Conservation (phyloP, 1,139 yeast species). For the Yamadazyma pseudoaaseri region DNA sequence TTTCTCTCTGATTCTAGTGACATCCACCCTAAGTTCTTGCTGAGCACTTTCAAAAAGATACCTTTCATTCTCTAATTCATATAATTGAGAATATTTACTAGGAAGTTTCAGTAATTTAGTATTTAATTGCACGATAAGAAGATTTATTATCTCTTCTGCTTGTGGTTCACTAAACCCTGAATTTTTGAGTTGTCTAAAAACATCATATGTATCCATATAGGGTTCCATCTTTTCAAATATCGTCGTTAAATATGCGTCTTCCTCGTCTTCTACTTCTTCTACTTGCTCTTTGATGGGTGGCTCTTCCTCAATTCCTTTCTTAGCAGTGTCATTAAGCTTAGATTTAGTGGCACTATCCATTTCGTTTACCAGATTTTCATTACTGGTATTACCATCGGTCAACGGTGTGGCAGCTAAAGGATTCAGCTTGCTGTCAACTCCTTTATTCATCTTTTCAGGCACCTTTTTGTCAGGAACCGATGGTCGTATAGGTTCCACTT, state of each 20-base stretch:
- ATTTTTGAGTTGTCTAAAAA: conserved; percentile 36
- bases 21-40: conserved; percentile 79
- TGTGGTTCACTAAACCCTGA: conserved; percentile 56
- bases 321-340: not conserved
- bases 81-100: conserved; percentile 58
- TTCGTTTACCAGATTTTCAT: not conserved
- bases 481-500: not conserved
- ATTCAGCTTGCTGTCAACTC: not conserved
- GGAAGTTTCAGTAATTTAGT: conserved; percentile 57
- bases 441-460: not conserved
- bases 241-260: conserved; percentile 26
- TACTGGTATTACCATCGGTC: no score
- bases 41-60: conserved; percentile 92
- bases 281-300: not conserved
- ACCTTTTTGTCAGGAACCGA: not conserved
- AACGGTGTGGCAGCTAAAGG: no score
- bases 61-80: conserved; percentile 80
- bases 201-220: conserved; percentile 51
- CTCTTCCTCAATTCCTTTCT: not conserved
- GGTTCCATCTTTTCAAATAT: conserved; percentile 47
- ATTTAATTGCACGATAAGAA: conserved; percentile 51
- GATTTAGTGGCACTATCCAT: not conserved
- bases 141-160: conserved; percentile 50
- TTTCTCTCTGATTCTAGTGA: conserved; percentile 68
- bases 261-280: conserved; percentile 8